Evolutionary conservation across 192 early-diverging fungal genomes (phyloP).

Genomic region (Mortierella antarctica): DNA sequence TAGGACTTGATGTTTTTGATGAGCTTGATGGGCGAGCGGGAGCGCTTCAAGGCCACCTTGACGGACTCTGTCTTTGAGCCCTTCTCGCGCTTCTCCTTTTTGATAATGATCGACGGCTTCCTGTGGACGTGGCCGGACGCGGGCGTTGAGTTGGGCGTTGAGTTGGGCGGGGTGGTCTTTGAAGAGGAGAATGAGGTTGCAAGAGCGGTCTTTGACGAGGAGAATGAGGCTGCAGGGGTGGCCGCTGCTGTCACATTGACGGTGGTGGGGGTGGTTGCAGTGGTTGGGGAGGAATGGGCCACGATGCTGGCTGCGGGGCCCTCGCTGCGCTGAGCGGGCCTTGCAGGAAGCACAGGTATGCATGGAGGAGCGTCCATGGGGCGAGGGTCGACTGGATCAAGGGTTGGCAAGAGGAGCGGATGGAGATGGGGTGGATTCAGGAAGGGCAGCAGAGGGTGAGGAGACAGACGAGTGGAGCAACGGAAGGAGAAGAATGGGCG

Average conservation of each 20-base stretch:
- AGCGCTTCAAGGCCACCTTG: conserved; percentile 30
- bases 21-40: conserved; percentile 47
- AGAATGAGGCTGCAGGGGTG: neutral
- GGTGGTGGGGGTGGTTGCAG: neutral
- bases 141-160: neutral
- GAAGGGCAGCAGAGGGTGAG: too few relatives aligned
- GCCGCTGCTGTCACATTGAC: neutral
- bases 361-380: too few relatives aligned
- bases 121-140: neutral
- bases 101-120: conserved; percentile 17
- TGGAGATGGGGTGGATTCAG: too few relatives aligned
- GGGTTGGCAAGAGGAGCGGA: too few relatives aligned
- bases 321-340: too few relatives aligned
- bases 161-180: neutral
- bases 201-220: neutral
- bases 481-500: too few relatives aligned
- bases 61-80: neutral
- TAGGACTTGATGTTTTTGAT: conserved; percentile 46
- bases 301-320: neutral
- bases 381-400: too few relatives aligned
- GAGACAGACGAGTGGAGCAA: too few relatives aligned
- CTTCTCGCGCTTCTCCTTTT: conserved; percentile 8
- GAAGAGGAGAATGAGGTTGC: neutral
- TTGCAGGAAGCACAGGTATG: too few relatives aligned
- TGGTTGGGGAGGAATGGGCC: neutral